A percentile compares a stretch with the other conserved stretches of the same genome.
These are phyloP conservation scores for Grosmannia clavigera DNA, from an alignment of 2,329 filamentous ascomycete genomes.

Conservation along the genomic window DNA sequence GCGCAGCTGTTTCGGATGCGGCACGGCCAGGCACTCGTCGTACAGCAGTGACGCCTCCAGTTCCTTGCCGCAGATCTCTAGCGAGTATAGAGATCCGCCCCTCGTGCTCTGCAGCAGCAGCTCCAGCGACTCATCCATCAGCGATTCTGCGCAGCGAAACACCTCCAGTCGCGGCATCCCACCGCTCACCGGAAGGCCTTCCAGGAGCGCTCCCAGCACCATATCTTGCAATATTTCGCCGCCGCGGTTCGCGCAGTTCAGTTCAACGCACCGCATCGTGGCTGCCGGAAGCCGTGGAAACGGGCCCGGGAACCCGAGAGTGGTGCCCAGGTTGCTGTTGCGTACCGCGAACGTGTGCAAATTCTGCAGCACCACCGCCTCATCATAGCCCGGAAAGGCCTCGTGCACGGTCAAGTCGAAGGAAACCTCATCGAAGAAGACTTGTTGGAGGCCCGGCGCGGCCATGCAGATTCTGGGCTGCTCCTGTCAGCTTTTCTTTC, in stretches of 20 bases:
- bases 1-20: constrained; percentile 4
- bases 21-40: background rate
- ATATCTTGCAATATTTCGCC: too few relatives aligned
- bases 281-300: background rate
- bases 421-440: constrained; percentile 1
- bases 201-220: background rate
- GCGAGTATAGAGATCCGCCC: constrained; percentile 3
- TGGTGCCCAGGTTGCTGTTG: background rate
- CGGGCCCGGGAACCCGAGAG: too few relatives aligned
- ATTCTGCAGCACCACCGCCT: background rate
- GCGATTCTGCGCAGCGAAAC: background rate
- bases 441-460: constrained; percentile 7
- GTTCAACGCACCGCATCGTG: background rate
- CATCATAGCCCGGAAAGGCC: background rate
- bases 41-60: background rate
- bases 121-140: background rate
- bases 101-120: background rate
- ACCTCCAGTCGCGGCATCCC: background rate
- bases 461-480: background rate
- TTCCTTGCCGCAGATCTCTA: constrained; percentile 5
- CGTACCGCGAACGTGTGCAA: constrained; percentile 6
- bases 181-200: background rate
- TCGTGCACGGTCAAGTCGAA: background rate
- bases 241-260: background rate
- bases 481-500: background rate